Conservation (phyloP, 768 basidiomycete genomes). For the Russula lepida region DNA sequence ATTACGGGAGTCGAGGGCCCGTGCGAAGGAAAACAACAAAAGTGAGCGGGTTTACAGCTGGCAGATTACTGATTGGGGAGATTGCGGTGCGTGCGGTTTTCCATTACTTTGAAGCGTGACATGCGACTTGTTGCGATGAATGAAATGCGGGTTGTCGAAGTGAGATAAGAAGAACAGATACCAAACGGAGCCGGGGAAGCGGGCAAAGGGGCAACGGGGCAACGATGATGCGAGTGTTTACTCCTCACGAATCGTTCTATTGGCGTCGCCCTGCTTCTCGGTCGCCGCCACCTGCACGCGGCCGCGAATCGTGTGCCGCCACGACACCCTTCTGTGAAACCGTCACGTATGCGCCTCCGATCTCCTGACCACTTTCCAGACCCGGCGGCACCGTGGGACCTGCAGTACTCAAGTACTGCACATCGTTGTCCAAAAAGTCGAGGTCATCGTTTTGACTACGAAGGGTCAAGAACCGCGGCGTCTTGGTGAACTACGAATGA, state of each 20-base stretch:
- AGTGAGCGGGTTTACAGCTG: conserved; percentile 2
- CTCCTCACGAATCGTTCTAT: conserved; percentile 15
- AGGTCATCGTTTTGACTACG: conserved; percentile 74
- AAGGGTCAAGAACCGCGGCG: conserved; percentile 69
- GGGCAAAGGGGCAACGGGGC: neutral
- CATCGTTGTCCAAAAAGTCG: conserved; percentile 54
- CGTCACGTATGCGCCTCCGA: conserved; percentile 80
- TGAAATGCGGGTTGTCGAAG: conserved; percentile 4
- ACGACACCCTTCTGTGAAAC: conserved; percentile 51
- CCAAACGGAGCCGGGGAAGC: neutral
- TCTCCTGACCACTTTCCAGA: conserved; percentile 43
- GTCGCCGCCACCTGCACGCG: conserved; percentile 5
- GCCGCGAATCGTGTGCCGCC: conserved; percentile 48
- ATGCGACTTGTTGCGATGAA: conserved; percentile 9
- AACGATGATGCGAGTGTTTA: neutral
- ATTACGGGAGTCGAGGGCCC: neutral
- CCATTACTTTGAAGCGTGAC: conserved; percentile 11
- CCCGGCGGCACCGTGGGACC: conserved; percentile 62
- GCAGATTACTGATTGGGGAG: neutral
- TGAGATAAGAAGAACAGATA: conserved; percentile 2
- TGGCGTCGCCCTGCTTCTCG: conserved; percentile 12
- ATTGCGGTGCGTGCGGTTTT: conserved; percentile 14
- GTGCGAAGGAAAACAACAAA: neutral
- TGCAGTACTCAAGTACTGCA: conserved; percentile 19
- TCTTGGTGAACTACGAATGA: conserved; percentile 70